Conservation (phyloP, 805 yeast genomes). For the Naumovozyma baii region DNA sequence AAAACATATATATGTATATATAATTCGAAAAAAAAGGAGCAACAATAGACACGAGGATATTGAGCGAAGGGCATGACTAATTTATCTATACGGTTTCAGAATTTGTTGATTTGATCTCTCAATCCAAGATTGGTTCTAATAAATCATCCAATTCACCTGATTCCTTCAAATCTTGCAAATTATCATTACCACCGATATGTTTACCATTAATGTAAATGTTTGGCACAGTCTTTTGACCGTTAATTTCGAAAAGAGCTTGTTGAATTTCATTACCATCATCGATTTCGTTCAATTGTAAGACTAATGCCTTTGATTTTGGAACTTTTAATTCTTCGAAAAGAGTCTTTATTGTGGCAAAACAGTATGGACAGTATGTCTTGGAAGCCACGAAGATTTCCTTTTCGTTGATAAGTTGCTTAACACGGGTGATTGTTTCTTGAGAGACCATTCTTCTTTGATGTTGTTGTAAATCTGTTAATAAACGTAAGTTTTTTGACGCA, state of each 20-base stretch:
- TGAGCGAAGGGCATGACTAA: too few species aligned
- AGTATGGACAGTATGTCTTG: conserved; percentile 65
- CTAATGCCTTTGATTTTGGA: conserved; percentile 33
- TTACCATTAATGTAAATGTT: conserved; percentile 82
- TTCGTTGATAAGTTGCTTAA: conserved; percentile 51
- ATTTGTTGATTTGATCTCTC: too few species aligned
- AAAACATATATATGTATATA: too few species aligned
- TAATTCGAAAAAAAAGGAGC: too few species aligned
- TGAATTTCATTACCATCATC: conserved; percentile 78
- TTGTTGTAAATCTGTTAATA: not conserved
- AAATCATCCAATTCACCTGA: conserved; percentile 46
- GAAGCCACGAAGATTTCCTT: conserved; percentile 75
- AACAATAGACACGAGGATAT: too few species aligned
- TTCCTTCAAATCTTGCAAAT: conserved; percentile 61
- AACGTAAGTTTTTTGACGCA: not conserved
- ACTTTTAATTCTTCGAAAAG: conserved; percentile 34
- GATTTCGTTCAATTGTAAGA: conserved; percentile 38
- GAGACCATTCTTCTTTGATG: conserved; percentile 40
- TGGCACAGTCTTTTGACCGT: conserved; percentile 92
- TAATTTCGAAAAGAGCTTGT: conserved; percentile 61
- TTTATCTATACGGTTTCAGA: too few species aligned
- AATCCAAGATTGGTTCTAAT: conserved; percentile 13
- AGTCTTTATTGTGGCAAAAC: conserved; percentile 38
- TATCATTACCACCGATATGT: conserved; percentile 94
- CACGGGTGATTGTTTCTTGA: conserved; percentile 46